phyloP scores from a whole-genome alignment of 2,329 filamentous ascomycete species.

The Fusarium decemcellulare region DNA sequence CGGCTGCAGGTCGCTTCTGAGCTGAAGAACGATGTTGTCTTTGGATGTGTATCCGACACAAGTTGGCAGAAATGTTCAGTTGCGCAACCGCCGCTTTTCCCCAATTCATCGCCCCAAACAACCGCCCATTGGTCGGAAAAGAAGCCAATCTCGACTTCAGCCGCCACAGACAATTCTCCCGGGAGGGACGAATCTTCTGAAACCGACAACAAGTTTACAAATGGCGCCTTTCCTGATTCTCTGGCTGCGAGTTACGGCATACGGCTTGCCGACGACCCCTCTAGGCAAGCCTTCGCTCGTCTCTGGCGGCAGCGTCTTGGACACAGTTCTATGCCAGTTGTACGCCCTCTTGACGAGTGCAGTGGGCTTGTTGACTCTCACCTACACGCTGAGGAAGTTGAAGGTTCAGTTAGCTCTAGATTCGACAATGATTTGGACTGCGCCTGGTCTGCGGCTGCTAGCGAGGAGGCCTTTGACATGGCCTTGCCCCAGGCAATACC shows the following conservation, averaged over 20 bases:
- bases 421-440: constrained; percentile 1
- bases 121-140: too few relatives aligned
- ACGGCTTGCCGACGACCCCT: background rate
- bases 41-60: background rate
- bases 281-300: background rate
- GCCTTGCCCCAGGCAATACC: background rate
- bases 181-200: background rate
- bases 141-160: background rate
- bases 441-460: background rate
- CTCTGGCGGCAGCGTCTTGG: background rate
- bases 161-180: background rate
- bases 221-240: background rate
- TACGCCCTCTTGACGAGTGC: too few relatives aligned
- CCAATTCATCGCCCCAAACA: background rate
- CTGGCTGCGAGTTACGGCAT: background rate
- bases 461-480: background rate
- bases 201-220: background rate
- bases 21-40: background rate
- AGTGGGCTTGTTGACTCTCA: too few relatives aligned
- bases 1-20: background rate
- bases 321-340: background rate
- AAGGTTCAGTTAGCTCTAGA: background rate
- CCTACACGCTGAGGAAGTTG: background rate
- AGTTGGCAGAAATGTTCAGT: background rate
- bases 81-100: background rate